phyloP scores from a whole-genome alignment of 169 alveolate genomes.

The Theileria parva region DNA sequence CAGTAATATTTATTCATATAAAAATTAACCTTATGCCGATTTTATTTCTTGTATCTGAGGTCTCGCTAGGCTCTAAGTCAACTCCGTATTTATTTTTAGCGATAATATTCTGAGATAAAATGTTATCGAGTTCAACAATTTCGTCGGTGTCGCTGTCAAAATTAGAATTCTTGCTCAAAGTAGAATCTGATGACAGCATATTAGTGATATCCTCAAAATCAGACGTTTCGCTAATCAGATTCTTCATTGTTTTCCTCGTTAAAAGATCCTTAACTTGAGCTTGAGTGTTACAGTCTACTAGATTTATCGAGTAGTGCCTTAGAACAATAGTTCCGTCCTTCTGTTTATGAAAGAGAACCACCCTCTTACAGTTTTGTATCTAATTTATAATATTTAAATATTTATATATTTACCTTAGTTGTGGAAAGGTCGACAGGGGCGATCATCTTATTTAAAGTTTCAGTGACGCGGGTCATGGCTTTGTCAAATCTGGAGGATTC shows the following conservation, averaged over 20 bases:
- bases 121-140: conserved; percentile 46
- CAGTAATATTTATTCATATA: not conserved
- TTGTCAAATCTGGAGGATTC: conserved; percentile 17
- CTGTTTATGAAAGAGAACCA: conserved; percentile 42
- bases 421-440: conserved; percentile 49
- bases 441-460: conserved; percentile 33
- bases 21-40: conserved; percentile 41
- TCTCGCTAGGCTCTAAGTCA: conserved; percentile 25
- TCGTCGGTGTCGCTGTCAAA: conserved; percentile 29
- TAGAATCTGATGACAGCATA: not conserved
- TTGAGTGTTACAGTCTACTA: conserved; percentile 62
- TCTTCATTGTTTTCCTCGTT: conserved; percentile 39
- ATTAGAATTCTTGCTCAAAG: not conserved
- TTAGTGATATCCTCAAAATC: conserved; percentile 33
- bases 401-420: conserved; percentile 26
- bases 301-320: conserved; percentile 54
- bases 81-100: conserved; percentile 48
- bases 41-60: conserved; percentile 7
- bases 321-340: conserved; percentile 33
- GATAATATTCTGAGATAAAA: conserved; percentile 26
- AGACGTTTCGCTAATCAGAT: conserved; percentile 26
- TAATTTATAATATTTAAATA: not conserved
- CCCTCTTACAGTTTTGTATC: conserved; percentile 54
- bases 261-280: conserved; percentile 55
- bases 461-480: conserved; percentile 41